These are phyloP conservation scores for Ustilago tritici DNA, from an alignment of 1,284 basidiomycete species.

Conservation along the genomic window DNA sequence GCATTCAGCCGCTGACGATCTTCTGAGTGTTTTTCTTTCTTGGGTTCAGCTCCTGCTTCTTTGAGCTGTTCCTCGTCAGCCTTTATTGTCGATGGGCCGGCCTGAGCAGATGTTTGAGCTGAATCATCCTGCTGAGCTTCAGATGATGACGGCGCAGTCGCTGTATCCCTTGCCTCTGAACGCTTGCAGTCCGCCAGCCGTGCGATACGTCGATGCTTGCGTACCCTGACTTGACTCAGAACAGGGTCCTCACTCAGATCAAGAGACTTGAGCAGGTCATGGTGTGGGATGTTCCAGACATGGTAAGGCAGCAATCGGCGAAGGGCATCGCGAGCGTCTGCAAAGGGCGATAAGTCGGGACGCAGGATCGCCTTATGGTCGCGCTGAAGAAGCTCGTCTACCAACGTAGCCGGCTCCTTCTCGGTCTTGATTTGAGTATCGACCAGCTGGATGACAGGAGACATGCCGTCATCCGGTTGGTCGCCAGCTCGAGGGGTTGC, in stretches of 20 bases:
- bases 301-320: slow-evolving; percentile 64
- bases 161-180: neutral
- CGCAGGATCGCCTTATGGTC: slow-evolving; percentile 57
- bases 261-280: slow-evolving; percentile 48
- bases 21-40: neutral
- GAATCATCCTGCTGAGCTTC: neutral
- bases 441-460: neutral
- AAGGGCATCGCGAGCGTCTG: slow-evolving; percentile 55
- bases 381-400: slow-evolving; percentile 19
- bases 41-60: neutral
- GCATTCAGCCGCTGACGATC: slow-evolving; percentile 2
- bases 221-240: slow-evolving; percentile 23
- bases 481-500: neutral
- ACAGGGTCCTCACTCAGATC: slow-evolving; percentile 38
- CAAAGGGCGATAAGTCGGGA: slow-evolving; percentile 61
- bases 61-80: neutral
- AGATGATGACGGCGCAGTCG: too few relatives aligned
- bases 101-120: neutral
- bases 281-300: slow-evolving; percentile 64
- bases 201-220: slow-evolving; percentile 41
- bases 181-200: slow-evolving; percentile 9
- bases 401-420: slow-evolving; percentile 13
- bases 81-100: slow-evolving; percentile 7
- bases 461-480: neutral
- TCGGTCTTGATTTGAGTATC: slow-evolving; percentile 3